Conservation (phyloP, 495 filamentous ascomycete genomes). For the Rusavskia elegans region DNA sequence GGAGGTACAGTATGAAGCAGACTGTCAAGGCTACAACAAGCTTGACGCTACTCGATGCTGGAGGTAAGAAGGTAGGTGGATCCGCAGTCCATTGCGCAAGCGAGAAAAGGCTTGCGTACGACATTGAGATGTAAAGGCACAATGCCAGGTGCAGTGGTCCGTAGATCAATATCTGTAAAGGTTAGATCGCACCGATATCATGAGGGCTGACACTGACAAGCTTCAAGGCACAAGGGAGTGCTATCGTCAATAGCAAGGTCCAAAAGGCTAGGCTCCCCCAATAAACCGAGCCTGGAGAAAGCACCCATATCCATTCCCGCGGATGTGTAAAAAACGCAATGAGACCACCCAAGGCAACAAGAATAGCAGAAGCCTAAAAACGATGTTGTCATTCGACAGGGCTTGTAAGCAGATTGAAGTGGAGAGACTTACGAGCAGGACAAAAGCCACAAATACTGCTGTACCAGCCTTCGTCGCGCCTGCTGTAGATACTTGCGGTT, state of each 20-base stretch:
- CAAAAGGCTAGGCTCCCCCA: slow-evolving; percentile 22
- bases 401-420: not conserved
- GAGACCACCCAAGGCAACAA: slow-evolving; percentile 17
- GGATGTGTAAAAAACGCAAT: slow-evolving; percentile 14
- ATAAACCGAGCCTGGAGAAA: slow-evolving; percentile 17
- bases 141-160: slow-evolving; percentile 4
- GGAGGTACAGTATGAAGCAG: not conserved
- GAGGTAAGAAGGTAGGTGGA: not conserved
- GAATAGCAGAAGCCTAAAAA: slow-evolving; percentile 18
- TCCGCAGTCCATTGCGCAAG: not conserved
- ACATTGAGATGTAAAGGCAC: not conserved
- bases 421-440: slow-evolving; percentile 22
- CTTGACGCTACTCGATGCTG: not conserved
- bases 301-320: slow-evolving; percentile 15
- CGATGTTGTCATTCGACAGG: not conserved
- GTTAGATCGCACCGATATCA: not conserved
- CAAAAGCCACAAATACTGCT: slow-evolving; percentile 17
- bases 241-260: slow-evolving; percentile 16
- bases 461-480: slow-evolving; percentile 3
- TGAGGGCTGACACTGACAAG: slow-evolving; percentile 20
- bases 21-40: not conserved
- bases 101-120: not conserved
- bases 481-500: slow-evolving; percentile 1
- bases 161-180: not conserved
- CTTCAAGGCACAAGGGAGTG: slow-evolving; percentile 23